Evolutionary conservation across 768 basidiomycete genomes (phyloP).

Genomic region (Mycena haematopus): DNA sequence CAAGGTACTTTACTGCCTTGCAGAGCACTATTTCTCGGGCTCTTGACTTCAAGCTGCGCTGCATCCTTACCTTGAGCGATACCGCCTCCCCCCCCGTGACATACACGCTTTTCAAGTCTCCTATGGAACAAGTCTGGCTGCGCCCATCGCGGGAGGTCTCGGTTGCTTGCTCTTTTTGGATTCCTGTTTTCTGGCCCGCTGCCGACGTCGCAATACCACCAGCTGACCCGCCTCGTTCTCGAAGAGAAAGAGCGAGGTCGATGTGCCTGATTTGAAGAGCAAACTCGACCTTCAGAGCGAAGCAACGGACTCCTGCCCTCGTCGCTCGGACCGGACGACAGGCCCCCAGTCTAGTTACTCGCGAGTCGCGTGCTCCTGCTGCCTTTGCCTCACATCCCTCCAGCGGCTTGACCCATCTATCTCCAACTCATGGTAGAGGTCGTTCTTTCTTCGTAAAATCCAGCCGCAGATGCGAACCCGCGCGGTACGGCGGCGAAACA

Average conservation of each 20-base stretch:
- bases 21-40: not conserved
- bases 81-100: not conserved
- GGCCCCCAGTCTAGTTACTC: too few species aligned
- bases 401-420: not conserved
- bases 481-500: not conserved
- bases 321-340: too few species aligned
- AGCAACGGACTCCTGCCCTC: too few species aligned
- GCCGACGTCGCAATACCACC: not conserved
- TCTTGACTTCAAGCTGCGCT: not conserved
- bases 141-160: not conserved
- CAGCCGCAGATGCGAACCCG: not conserved
- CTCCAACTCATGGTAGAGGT: not conserved
- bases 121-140: too few species aligned
- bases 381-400: not conserved
- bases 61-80: not conserved
- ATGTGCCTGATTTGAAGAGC: too few species aligned
- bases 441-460: not conserved
- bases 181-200: not conserved
- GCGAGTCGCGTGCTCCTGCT: too few species aligned
- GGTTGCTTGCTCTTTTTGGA: not conserved
- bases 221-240: too few species aligned
- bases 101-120: too few species aligned
- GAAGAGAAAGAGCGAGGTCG: too few species aligned
- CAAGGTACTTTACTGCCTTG: not conserved
- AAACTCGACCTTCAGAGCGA: too few species aligned